Percentiles rank a stretch among this genome's conserved stretches.
phyloP scores from a whole-genome alignment of 345 rosid genomes.

The Physaria fendleri region DNA sequence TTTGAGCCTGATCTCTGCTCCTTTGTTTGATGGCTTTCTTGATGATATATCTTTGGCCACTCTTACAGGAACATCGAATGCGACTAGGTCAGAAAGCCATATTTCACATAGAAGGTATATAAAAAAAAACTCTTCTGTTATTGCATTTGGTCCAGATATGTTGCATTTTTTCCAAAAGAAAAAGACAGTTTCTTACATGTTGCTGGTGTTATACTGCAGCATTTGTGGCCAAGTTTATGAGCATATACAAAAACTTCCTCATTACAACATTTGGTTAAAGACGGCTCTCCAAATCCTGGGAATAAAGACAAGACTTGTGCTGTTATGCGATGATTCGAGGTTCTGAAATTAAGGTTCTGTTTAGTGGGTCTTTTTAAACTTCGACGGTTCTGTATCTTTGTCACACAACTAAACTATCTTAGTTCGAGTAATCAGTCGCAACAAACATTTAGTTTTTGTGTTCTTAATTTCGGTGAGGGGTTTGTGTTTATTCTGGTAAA shows the following conservation, averaged over 20 bases:
- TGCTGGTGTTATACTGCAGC: constrained; percentile 46
- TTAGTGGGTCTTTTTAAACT: background rate
- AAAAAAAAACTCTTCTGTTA: background rate
- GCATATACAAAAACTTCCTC: constrained; percentile 80
- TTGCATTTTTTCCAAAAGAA: too few relatives aligned
- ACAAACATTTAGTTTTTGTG: too few relatives aligned
- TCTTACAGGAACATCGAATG: constrained; percentile 80
- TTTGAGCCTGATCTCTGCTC: background rate
- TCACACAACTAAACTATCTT: too few relatives aligned
- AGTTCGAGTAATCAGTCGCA: too few relatives aligned
- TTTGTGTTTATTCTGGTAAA: too few relatives aligned
- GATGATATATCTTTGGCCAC: constrained; percentile 1
- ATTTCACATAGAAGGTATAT: constrained; percentile 85
- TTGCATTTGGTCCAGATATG: background rate
- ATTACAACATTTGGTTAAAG: constrained; percentile 67
- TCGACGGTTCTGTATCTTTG: background rate
- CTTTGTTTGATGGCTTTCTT: constrained; percentile 11
- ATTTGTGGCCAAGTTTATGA: constrained; percentile 93
- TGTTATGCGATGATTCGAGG: background rate
- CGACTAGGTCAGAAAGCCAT: constrained; percentile 83
- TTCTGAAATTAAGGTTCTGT: background rate
- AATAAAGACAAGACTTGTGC: background rate
- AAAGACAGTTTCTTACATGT: too few relatives aligned
- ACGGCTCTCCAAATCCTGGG: background rate
- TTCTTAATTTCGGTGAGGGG: too few relatives aligned